Base-by-base conservation (phyloP, 139 green algal species). In the Pedinophyceae sp. region DNA sequence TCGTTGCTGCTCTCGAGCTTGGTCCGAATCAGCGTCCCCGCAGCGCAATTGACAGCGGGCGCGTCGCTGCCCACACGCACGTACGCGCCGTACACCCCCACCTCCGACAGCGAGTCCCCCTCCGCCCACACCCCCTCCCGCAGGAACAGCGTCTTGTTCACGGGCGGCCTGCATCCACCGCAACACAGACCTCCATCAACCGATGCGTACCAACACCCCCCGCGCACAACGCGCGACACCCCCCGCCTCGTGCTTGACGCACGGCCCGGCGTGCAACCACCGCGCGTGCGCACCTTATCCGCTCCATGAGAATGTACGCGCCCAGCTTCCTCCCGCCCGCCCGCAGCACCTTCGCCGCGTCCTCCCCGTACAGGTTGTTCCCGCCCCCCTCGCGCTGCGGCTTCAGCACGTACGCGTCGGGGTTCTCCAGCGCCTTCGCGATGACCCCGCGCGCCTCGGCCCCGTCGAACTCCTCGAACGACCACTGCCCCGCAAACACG, bases 261-360 rank as follows among this genome's bases (percentile, higher is more conserved):
- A n/a, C n/a, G n/a, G n/a, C n/a, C n/a, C n/a, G n/a, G n/a, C n/a
- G n/a, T n/a, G n/a, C n/a, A n/a, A n/a, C n/a, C n/a, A n/a, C n/a
- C n/a, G n/a, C n/a, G n/a, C n/a, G n/a, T n/a, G n/a, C n/a, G n/a
- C n/a, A n/a, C n/a, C 76, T 55, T 59, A 97, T 97, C 30, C 85
- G 70, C 71, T 97, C 80, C 90, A 98, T 98, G 18, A 98, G 70
- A 52, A 98, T 93, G 69, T 83, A 95, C 20, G 81, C 87, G 2
- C 68, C 74, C 18, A 94, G 65, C 2, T 72, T 74, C 24, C 67
- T 22, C 17, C 60, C 34, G 13, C 34, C 71, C 4, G 34, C 30
- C 27, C 67, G 38, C 47, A 93, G 69, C 43, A 43, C 54, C 4
- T 52, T 41, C 18, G 40, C 30, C 40, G 95, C 59, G 34, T 81